Percentiles rank a stretch among this genome's conserved stretches.
These are phyloP conservation scores for Rhodotorula babjevae DNA, from an alignment of 768 basidiomycete genomes.

Conservation along the genomic window DNA sequence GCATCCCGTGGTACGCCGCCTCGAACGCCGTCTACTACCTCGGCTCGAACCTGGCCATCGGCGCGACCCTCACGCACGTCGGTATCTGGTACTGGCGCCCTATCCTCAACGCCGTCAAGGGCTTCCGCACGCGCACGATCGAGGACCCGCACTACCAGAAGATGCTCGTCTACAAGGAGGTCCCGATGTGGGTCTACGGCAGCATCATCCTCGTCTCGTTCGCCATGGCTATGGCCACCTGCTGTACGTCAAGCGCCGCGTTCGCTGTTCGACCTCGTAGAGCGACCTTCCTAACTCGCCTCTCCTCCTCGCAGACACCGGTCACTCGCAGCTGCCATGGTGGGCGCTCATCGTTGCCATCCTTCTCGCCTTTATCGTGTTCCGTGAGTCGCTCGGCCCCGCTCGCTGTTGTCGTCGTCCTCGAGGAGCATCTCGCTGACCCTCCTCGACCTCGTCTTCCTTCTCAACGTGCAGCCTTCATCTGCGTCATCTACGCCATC, in stretches of 20 bases:
- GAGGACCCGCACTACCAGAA: constrained; percentile 25
- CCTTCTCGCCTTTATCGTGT: constrained; percentile 56
- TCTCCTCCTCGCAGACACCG: constrained; percentile 14
- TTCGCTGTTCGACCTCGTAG: no score
- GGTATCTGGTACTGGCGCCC: constrained; percentile 24
- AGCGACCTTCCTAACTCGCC: no score
- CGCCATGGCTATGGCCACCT: no score
- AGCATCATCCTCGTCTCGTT: no score
- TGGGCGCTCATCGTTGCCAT: constrained; percentile 53
- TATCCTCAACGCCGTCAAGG: constrained; percentile 32
- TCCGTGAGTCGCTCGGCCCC: constrained; percentile 39
- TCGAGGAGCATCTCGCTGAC: no score
- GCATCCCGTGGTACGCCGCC: constrained; percentile 29
- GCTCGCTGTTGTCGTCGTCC: not conserved
- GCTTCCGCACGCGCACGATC: constrained; percentile 28
- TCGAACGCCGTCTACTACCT: constrained; percentile 22
- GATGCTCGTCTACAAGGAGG: constrained; percentile 17
- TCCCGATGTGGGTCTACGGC: constrained; percentile 16
- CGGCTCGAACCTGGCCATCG: constrained; percentile 43
- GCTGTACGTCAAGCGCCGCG: no score
- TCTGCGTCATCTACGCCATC: constrained; percentile 47
- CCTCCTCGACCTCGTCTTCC: not conserved
- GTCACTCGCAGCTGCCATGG: constrained; percentile 39
- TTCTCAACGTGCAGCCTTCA: no score
- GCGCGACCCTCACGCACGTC: constrained; percentile 43